Evolutionary conservation across 2,329 filamentous ascomycete genomes (phyloP).

Genomic region (Xylariomycetidae sp.): DNA sequence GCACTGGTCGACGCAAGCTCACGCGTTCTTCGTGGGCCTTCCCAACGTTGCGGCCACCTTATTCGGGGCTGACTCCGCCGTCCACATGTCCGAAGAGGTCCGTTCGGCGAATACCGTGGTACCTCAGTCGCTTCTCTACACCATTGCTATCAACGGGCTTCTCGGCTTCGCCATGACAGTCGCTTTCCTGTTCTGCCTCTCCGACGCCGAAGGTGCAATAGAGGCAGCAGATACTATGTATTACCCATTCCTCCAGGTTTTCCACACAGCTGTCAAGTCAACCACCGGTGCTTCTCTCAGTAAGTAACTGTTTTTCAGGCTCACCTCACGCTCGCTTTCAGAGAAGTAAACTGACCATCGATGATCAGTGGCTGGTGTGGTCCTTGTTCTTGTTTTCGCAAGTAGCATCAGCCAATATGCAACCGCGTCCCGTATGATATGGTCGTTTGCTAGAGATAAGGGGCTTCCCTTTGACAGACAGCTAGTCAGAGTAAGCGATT

Average conservation of each 20-base stretch:
- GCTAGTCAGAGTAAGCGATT: not conserved
- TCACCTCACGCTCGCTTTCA: too few relatives aligned
- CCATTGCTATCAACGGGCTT: slow-evolving; percentile 17
- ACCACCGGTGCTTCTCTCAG: slow-evolving; percentile 12
- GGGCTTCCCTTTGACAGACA: slow-evolving; percentile 13
- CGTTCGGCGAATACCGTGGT: slow-evolving; percentile 13
- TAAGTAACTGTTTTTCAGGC: too few relatives aligned
- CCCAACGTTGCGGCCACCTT: slow-evolving; percentile 8
- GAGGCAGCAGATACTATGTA: slow-evolving; percentile 12
- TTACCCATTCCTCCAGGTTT: slow-evolving; percentile 24
- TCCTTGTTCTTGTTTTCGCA: slow-evolving; percentile 14
- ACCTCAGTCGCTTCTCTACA: slow-evolving; percentile 15
- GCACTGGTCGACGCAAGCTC: slow-evolving; percentile 36
- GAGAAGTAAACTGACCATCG: too few relatives aligned
- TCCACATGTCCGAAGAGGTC: slow-evolving; percentile 21
- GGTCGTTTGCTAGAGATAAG: slow-evolving; percentile 21
- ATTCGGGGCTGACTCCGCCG: slow-evolving; percentile 14
- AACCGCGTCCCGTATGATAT: slow-evolving; percentile 19
- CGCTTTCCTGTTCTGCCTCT: slow-evolving; percentile 17
- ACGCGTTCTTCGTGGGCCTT: slow-evolving; percentile 32
- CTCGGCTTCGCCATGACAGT: slow-evolving; percentile 19
- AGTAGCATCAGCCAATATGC: slow-evolving; percentile 18
- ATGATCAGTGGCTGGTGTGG: slow-evolving; percentile 16
- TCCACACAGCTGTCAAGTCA: slow-evolving; percentile 16
- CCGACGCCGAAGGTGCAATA: slow-evolving; percentile 13